Base-by-base conservation (phyloP, 495 filamentous ascomycete genomes). In the Arthonia radiata region DNA sequence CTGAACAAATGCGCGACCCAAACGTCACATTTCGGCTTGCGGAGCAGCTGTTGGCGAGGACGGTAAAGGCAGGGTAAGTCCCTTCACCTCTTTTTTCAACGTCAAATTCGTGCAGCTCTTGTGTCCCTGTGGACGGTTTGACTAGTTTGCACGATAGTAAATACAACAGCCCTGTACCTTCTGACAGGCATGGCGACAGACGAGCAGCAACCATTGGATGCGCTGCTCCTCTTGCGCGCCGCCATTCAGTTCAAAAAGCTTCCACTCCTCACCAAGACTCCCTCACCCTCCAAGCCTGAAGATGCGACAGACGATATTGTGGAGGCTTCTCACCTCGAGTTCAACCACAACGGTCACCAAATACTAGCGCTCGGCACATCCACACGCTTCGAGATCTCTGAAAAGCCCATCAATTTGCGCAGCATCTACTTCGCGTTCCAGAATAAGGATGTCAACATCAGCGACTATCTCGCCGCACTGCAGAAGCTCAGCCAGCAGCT, bases 401-500 rank as follows among this genome's bases (percentile, higher is more conserved):
- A 65, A 25, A 64, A 67, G 23, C 57, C 75, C 1, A 69, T 93
- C 35, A 76, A 92, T 44, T 61, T 99, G 21, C 79, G 86, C 46
- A 77, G 70, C 48, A 80, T 94, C 52, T 92, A 78, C 50, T 89
- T 93, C 34, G 76, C 79, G 27, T 99, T 77, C 74, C 59, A 72
- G 43, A 83, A 92, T 45, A 77, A 77, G 44, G 81, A 93, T 54
- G 62, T 67, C 31, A 61, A 71, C 19, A 79, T 90, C 41, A 69
- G 71, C 5, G 78, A 81, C 31, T 94, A 94, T 56, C 82, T 93
- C 47, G 63, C 70, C 24, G 67, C 70, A 4, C 76, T 76, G 13
- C 64, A 76, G 42, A 55, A 66, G 33, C 57, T 94, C 18, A 91
- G 83, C 34, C 73, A 80, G 21, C 67, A 78, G 36, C 59, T 93